Base-by-base conservation (phyloP, 1,284 basidiomycete species). In the Malassezia slooffiae region DNA sequence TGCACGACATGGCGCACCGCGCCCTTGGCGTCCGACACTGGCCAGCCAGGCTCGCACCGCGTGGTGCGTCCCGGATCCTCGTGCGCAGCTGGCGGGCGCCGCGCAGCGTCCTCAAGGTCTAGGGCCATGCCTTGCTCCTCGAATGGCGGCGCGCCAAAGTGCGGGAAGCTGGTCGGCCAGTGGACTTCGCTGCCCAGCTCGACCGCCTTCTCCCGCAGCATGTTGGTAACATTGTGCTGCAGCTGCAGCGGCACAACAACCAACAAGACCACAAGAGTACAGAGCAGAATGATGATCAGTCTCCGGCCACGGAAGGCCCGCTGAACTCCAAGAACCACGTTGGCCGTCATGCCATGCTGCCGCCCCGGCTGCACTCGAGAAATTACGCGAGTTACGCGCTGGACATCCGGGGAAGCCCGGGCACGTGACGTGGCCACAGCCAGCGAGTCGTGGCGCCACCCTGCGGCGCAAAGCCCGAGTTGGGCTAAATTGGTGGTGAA, bases 1-100 rank as follows among this genome's bases (percentile, higher is more conserved):
- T 95, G 88, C 13, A 69, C 62, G 17, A 63, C 33, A 4, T 60
- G 64, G n/a, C 62, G 47, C 3, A 45, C 50, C 20, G 43, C 46
- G 38, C 62, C 58, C 10, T 55, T 49, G 27, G 43, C 37, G 27
- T 62, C 62, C 13, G 50, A 24, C 12, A 55, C 52, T 12, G 46
- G 37, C 5, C 42, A 34, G 22, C 47, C 51, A 6, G 26, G 13
- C 13, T 46, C 49, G 43, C 66, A 69, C 10, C 64, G 53, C 8
- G 58, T 66, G 3, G 64, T 69, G 40, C 55, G 59, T 37, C 43
- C 32, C 1, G 58, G 62, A 27, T 67, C 61, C 1, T 50, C 23
- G n/a, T 65, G 64, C 37, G 59, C 35, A 5, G 30, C 41, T 9
- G 66, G 66, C 41, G 43, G 53, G 29, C 47, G 11, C 10, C 58